Evolutionary conservation across 225 moss, liverwort and hornwort genomes (phyloP).

Genomic region (Bryoerythrophyllum caledonicum): DNA sequence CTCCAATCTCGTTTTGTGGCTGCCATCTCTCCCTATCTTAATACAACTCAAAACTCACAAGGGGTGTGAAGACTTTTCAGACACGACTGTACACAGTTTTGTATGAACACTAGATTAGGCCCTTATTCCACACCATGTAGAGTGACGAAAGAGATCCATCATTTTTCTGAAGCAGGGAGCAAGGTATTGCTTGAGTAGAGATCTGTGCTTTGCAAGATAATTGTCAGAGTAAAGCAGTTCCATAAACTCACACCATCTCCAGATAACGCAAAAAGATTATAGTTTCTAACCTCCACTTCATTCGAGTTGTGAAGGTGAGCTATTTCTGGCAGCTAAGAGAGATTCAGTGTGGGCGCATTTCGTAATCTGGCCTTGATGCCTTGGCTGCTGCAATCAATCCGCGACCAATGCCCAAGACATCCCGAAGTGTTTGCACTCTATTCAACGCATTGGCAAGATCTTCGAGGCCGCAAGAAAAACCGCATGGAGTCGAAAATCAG

Average conservation of each 20-base stretch:
- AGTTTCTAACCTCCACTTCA: too few species aligned
- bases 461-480: conserved; percentile 80
- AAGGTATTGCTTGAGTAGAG: conserved; percentile 8
- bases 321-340: background rate
- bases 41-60: too few species aligned
- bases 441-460: conserved; percentile 84
- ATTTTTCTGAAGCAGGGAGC: conserved; percentile 4
- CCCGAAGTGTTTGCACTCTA: conserved; percentile 75
- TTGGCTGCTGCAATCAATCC: conserved; percentile 76
- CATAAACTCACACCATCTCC: too few species aligned
- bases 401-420: conserved; percentile 72
- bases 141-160: background rate
- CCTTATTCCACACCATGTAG: background rate
- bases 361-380: conserved; percentile 83
- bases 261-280: too few species aligned
- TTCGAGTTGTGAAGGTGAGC: too few species aligned
- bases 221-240: too few species aligned
- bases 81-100: conserved; percentile 31
- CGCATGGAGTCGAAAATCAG: conserved; percentile 85
- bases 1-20: too few species aligned
- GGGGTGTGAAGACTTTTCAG: too few species aligned
- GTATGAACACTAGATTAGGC: conserved; percentile 8
- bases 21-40: too few species aligned
- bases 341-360: conserved; percentile 56
- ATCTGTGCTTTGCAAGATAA: background rate